Base-by-base conservation (phyloP, 2,329 filamentous ascomycete genomes). In the Colletotrichum tropicale region DNA sequence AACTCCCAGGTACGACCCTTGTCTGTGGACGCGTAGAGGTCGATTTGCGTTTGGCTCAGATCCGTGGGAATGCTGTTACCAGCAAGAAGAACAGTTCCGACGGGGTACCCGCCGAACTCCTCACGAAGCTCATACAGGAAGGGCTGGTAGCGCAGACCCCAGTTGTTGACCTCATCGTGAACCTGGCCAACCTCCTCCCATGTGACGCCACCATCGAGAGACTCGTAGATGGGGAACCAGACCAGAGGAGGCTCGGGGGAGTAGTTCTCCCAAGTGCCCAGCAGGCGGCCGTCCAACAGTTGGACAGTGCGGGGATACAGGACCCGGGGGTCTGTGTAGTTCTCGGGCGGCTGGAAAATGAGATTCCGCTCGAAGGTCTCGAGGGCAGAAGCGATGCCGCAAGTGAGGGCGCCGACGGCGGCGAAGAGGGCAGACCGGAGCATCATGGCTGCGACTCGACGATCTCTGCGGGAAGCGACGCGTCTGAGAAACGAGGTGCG, bases 111-210 rank as follows among this genome's bases (percentile, higher is more conserved):
- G 21, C 89, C 93, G 66, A 94, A 86, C 5, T 84, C 81, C 56
- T 89, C 84, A 0, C 91, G 89, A 5, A 95, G 88, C 77, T 91
- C 88, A 79, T 93, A 94, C 16, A 95, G 85, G 81, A 91, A 90
- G 0, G 94, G 94, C 79, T 95, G 94, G 80, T 94, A 94, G 34
- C 92, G 89, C 70, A 94, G 82, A 24, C 93, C 93, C 85, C 90
- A 92, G 56, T 89, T 89, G 77, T 94, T 92, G 34, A 89, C 90
- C 65, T 89, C 87, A 80, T 95, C 93, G 16, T 90, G 85, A 12
- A 95, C 90, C 18, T 88, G 87, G 6, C 92, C 91, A 66, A 94
- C 86, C 80, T 93, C 89, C 18, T 87, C 86, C 93, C 93, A 95
- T 3, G 89, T 91, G 68, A 86, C 80, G 15, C 91, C 91, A 43